Percentiles rank a stretch among this genome's conserved stretches.
These are phyloP conservation scores for Aspergillus pseudoterreus DNA, from an alignment of 2,329 filamentous ascomycete genomes.

Conservation along the genomic window DNA sequence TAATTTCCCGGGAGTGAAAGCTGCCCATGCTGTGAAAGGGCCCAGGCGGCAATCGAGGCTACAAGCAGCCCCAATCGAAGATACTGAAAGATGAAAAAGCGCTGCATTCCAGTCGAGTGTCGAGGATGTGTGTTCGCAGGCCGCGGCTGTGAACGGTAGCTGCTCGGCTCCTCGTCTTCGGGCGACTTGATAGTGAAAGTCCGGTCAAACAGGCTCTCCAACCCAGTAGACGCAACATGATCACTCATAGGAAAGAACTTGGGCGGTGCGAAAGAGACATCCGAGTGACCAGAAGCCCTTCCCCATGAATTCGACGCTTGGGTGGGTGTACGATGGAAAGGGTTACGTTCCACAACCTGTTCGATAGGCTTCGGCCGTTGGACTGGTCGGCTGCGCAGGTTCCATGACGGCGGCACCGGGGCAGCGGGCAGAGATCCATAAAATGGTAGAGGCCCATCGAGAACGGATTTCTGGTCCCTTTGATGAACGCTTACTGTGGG, in stretches of 20 bases:
- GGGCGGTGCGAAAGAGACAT: constrained; percentile 40
- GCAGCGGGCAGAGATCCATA: constrained; percentile 40
- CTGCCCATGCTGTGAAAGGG: constrained; percentile 27
- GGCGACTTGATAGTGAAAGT: constrained; percentile 39
- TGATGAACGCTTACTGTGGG: constrained; percentile 28
- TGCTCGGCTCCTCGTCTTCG: constrained; percentile 21
- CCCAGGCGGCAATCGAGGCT: constrained; percentile 30
- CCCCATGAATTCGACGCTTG: constrained; percentile 21
- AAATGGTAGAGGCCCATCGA: constrained; percentile 39
- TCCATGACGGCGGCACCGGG: constrained; percentile 39
- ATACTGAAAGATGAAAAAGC: constrained; percentile 23
- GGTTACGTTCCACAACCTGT: constrained; percentile 32
- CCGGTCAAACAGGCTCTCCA: constrained; percentile 45
- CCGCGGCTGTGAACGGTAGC: constrained; percentile 16
- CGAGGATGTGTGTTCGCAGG: constrained; percentile 3
- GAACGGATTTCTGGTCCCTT: constrained; percentile 26
- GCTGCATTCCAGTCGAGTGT: constrained; percentile 9
- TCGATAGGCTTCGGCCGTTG: constrained; percentile 30
- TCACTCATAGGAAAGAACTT: constrained; percentile 44
- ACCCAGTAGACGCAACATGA: constrained; percentile 40
- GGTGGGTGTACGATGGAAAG: constrained; percentile 33
- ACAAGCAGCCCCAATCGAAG: constrained; percentile 29
- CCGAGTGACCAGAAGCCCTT: constrained; percentile 14
- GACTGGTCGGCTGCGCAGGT: constrained; percentile 30
- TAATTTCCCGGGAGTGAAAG: constrained; percentile 34